Evolutionary conservation across 257 asterid species (phyloP), one percentile per base, ranked within the genome.

Genomic region (Petunia secreta): DNA sequence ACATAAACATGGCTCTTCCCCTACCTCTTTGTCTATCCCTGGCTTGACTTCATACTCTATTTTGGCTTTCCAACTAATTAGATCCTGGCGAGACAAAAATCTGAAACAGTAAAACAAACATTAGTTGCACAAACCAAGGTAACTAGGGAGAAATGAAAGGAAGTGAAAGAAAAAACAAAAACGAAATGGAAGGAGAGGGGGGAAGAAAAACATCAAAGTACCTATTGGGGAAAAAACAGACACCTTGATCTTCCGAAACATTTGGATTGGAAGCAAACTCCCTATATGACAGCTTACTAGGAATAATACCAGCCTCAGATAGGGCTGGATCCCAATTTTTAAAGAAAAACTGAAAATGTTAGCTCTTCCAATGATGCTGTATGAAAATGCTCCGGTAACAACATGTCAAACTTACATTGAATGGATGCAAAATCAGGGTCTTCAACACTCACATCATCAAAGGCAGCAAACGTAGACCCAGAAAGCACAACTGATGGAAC

Each of bases 31-130:
- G 80, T 64, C 75, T 64, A 87, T 75, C 84, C 87, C 87, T 9
- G 87, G 95, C 79, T 73, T 69, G 83, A 86, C 80, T 71, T 83
- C 91, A 76, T 95, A 95, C 85, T 95, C 99, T 82, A 90, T 55
- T 88, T 90, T 95, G 69, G 96, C 96, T 84, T 84, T 95, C 99
- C 99, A 95, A 75, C 89, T 82, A 82, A 95, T 81, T 76, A 93
- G 88, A 89, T 95, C 99, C 85, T 91, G 90, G 39, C 94, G 98
- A 81, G 92, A 85, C 80, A 95, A 80, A 79, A 82, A 89, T 87
- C 99, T 95, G 85, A 77, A 59, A 75, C 76, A 89, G 69, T 79
- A 80, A 81, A 82, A 37, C 82, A 50, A 13, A 63, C 44, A 16
- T 58, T 59, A 69, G 68, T 15, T 55, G 62, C 6, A 71, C 52